These are phyloP conservation scores for Choricystis sp. DNA, from an alignment of 139 green algal genomes.

Conservation along the genomic window DNA sequence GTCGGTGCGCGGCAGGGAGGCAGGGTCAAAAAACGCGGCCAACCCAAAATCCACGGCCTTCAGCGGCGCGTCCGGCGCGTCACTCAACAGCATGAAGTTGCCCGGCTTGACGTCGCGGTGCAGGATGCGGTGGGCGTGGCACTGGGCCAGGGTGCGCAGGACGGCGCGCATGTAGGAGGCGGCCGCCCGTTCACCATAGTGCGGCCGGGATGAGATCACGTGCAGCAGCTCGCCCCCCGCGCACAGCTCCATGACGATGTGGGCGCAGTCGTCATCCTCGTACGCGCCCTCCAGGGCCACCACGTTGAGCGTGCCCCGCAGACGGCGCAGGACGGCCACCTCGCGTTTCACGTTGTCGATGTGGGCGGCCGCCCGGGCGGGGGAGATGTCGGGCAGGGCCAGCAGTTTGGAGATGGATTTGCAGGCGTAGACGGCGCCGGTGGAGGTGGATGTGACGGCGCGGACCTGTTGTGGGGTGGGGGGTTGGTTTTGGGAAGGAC, in stretches of 20 bases:
- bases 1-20: constrained; percentile 48
- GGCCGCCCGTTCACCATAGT: constrained; percentile 20
- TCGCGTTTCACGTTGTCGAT: constrained; percentile 60
- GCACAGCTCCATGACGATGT: constrained; percentile 83
- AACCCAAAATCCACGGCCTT: constrained; percentile 92
- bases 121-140: constrained; percentile 22
- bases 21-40: constrained; percentile 57
- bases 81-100: constrained; percentile 80
- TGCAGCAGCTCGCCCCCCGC: constrained; percentile 63
- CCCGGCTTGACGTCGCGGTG: constrained; percentile 41
- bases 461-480: not conserved
- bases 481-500: not conserved
- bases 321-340: constrained; percentile 35
- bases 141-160: constrained; percentile 25
- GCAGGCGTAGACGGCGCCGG: constrained; percentile 51
- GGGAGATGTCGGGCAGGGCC: constrained; percentile 36
- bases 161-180: constrained; percentile 18
- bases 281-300: constrained; percentile 51
- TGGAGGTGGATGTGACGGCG: constrained; percentile 1
- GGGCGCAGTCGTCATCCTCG: constrained; percentile 57
- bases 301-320: constrained; percentile 63
- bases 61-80: constrained; percentile 40
- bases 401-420: constrained; percentile 62
- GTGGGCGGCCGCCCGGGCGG: constrained; percentile 17
- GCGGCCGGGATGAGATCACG: constrained; percentile 15